phyloP scores from a whole-genome alignment of 495 filamentous ascomycete genomes.

The Talaromyces proteolyticus region DNA sequence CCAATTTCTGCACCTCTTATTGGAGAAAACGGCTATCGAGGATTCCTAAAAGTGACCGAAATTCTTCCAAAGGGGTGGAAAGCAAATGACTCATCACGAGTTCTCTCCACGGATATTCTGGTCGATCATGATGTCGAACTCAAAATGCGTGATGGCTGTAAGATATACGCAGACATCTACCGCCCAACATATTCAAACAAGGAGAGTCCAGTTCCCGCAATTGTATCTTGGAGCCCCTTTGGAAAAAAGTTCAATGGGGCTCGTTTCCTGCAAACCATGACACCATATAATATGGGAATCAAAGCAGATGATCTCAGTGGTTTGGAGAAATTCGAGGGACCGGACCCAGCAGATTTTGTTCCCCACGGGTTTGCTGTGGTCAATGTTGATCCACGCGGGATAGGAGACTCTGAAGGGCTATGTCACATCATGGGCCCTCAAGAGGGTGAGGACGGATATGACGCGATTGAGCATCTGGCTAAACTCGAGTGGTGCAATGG shows the following conservation, averaged over 20 bases:
- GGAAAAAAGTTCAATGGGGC: constrained; percentile 29
- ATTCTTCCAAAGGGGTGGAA: constrained; percentile 15
- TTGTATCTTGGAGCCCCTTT: constrained; percentile 27
- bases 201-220: constrained; percentile 20
- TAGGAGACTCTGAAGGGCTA: constrained; percentile 28
- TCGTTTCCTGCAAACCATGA: too few relatives aligned
- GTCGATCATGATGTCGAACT: constrained; percentile 27
- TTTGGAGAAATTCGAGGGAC: constrained; percentile 39
- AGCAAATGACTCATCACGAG: constrained; percentile 17
- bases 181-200: constrained; percentile 17
- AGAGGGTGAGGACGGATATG: constrained; percentile 37
- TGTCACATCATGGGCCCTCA: constrained; percentile 35
- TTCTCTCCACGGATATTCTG: constrained; percentile 11
- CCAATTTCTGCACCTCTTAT: background rate
- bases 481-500: constrained; percentile 39
- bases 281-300: too few relatives aligned
- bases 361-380: constrained; percentile 37
- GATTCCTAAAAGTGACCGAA: background rate
- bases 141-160: constrained; percentile 19
- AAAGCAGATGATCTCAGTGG: constrained; percentile 17
- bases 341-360: constrained; percentile 35
- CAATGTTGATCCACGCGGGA: constrained; percentile 36
- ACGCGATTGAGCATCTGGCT: constrained; percentile 36
- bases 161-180: constrained; percentile 28
- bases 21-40: background rate